These are phyloP conservation scores for Pythium sukuiense DNA, from an alignment of 352 stramenopile genomes.

Conservation along the genomic window DNA sequence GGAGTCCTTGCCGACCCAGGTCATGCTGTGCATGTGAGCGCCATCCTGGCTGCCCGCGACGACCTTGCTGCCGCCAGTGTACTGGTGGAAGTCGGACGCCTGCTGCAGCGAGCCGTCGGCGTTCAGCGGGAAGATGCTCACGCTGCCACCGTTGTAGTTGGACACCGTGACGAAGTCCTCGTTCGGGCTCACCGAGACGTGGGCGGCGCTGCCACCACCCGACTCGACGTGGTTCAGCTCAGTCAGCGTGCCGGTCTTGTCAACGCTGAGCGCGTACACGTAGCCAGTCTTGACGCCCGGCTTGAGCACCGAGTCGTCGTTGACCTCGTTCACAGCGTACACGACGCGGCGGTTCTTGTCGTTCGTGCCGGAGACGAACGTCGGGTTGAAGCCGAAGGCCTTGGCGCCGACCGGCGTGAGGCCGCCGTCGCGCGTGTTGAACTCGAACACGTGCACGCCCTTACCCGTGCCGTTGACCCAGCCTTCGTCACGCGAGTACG, in stretches of 20 bases:
- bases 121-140: slow-evolving; percentile 57
- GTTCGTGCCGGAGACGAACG: slow-evolving; percentile 31
- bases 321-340: slow-evolving; percentile 63
- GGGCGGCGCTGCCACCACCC: slow-evolving; percentile 34
- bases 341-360: slow-evolving; percentile 23
- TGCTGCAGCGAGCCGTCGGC: slow-evolving; percentile 41
- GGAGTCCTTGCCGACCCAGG: slow-evolving; percentile 46
- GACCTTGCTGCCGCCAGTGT: slow-evolving; percentile 35
- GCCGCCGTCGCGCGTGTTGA: slow-evolving; percentile 42
- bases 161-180: slow-evolving; percentile 57
- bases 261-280: slow-evolving; percentile 46
- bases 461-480: slow-evolving; percentile 69
- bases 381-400: slow-evolving; percentile 42
- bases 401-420: slow-evolving; percentile 40
- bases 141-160: slow-evolving; percentile 60
- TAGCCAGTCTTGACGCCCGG: slow-evolving; percentile 43
- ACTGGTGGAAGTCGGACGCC: slow-evolving; percentile 42
- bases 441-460: slow-evolving; percentile 58
- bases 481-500: slow-evolving; percentile 66
- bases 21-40: slow-evolving; percentile 65
- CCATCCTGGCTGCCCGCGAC: slow-evolving; percentile 41
- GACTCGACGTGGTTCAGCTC: slow-evolving; percentile 56
- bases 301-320: slow-evolving; percentile 30
- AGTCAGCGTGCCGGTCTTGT: slow-evolving; percentile 36
- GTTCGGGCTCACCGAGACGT: slow-evolving; percentile 51